Conservation (phyloP, 768 basidiomycete genomes). For the Leccinum olivaceopallidum region DNA sequence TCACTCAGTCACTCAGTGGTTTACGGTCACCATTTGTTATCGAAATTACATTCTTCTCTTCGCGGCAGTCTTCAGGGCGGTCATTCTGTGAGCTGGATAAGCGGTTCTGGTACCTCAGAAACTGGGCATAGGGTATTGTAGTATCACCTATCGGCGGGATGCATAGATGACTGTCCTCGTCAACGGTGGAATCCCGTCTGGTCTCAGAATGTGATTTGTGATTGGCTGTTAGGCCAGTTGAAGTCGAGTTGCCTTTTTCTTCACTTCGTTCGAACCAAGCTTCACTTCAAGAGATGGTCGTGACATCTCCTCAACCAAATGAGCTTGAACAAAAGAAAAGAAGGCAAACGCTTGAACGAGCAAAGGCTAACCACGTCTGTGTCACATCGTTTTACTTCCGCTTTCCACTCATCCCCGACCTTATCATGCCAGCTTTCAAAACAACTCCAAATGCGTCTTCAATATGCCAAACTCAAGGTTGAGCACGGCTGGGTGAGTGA, state of each 20-base stretch:
- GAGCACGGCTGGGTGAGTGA: constrained; percentile 76
- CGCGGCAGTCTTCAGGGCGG: neutral
- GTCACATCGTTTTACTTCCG: constrained; percentile 17
- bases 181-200: neutral
- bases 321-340: constrained; percentile 40
- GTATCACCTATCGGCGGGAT: neutral
- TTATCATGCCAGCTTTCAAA: constrained; percentile 53
- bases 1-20: too few species aligned
- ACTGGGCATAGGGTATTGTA: neutral
- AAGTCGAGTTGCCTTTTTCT: neutral
- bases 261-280: neutral
- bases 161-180: neutral
- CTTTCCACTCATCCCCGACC: neutral
- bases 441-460: constrained; percentile 71
- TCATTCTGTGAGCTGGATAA: neutral
- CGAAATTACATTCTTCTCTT: neutral
- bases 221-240: neutral
- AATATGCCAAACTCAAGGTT: constrained; percentile 77
- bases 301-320: constrained; percentile 25
- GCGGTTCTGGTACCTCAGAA: neutral
- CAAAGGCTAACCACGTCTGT: constrained; percentile 59
- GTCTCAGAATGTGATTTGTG: neutral
- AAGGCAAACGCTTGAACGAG: constrained; percentile 53
- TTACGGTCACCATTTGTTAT: neutral
- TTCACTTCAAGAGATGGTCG: constrained; percentile 20